Evolutionary conservation across 2,329 filamentous ascomycete genomes (phyloP).

Genomic region (Colletotrichum chrysophilum): DNA sequence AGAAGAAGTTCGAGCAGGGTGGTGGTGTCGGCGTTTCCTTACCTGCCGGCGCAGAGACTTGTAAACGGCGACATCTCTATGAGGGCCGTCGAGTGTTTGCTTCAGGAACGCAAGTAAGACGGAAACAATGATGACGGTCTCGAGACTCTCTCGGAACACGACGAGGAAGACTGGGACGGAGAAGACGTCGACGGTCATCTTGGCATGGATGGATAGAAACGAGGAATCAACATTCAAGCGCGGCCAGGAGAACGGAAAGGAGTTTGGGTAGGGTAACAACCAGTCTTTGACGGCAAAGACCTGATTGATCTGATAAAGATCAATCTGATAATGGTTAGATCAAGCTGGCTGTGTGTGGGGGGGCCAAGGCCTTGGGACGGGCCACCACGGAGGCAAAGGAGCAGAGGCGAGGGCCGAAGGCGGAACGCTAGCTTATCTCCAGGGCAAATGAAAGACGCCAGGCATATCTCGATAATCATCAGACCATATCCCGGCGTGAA

Average conservation of each 20-base stretch:
- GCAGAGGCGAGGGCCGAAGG: neutral
- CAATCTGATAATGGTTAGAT: constrained; percentile 5
- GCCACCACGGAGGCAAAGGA: neutral
- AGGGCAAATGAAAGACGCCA: neutral
- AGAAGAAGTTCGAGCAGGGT: neutral
- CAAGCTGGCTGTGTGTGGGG: neutral
- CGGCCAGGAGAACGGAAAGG: neutral
- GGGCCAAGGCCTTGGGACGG: neutral
- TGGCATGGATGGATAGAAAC: neutral
- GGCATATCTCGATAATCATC: constrained; percentile 8
- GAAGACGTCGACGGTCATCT: constrained; percentile 73
- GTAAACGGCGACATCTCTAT: constrained; percentile 65
- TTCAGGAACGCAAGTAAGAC: constrained; percentile 87
- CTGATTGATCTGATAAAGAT: constrained; percentile 9
- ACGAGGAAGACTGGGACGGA: constrained; percentile 88
- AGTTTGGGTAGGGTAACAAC: neutral
- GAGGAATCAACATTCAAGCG: neutral
- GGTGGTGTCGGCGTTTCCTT: neutral
- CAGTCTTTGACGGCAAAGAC: neutral
- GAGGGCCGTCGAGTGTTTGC: constrained; percentile 72
- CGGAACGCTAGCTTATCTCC: neutral
- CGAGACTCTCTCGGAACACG: constrained; percentile 83
- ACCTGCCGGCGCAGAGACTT: constrained; percentile 72
- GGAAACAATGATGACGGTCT: constrained; percentile 84
- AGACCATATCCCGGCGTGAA: neutral